A percentile compares a stretch with the other conserved stretches of the same genome.
Conservation (phyloP, 1,139 yeast genomes). For the Meyerozyma athensensis region DNA sequence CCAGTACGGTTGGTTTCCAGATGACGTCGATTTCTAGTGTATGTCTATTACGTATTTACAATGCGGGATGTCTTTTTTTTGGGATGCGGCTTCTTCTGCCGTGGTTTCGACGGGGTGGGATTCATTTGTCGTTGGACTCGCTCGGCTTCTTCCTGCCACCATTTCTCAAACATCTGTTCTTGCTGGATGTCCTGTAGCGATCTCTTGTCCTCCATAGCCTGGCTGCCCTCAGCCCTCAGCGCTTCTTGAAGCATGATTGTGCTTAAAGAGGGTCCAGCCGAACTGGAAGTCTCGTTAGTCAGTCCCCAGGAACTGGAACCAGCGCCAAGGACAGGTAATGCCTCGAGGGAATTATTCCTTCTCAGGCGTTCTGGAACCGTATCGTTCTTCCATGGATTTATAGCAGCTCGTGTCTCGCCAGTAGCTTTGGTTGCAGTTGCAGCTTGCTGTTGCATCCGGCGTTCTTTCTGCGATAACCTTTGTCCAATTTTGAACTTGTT, state of each 20-base stretch:
- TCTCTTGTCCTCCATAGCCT: constrained; percentile 28
- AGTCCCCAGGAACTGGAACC: constrained; percentile 17
- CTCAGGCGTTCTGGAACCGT: neutral
- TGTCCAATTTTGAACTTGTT: constrained; percentile 31
- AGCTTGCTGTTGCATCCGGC: constrained; percentile 13
- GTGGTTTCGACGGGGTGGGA: constrained; percentile 5
- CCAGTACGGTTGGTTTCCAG: constrained; percentile 69
- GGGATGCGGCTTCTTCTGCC: constrained; percentile 4
- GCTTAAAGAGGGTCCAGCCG: constrained; percentile 38
- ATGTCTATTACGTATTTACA: neutral
- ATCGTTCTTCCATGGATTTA: neutral
- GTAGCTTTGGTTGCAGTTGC: too few species aligned
- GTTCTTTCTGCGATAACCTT: constrained; percentile 37
- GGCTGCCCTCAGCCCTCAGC: constrained; percentile 33
- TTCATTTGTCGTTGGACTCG: constrained; percentile 51
- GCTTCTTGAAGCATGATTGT: constrained; percentile 48
- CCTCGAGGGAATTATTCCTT: neutral
- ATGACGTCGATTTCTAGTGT: constrained; percentile 26
- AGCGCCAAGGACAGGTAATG: constrained; percentile 2
- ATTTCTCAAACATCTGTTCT: constrained; percentile 72
- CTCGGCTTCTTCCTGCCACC: constrained; percentile 77
- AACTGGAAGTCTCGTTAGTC: constrained; percentile 33
- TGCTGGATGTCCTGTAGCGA: constrained; percentile 67
- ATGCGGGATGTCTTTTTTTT: too few species aligned
- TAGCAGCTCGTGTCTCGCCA: neutral